Base-by-base conservation (phyloP, 306 rosid species). In the Prunus armeniaca region DNA sequence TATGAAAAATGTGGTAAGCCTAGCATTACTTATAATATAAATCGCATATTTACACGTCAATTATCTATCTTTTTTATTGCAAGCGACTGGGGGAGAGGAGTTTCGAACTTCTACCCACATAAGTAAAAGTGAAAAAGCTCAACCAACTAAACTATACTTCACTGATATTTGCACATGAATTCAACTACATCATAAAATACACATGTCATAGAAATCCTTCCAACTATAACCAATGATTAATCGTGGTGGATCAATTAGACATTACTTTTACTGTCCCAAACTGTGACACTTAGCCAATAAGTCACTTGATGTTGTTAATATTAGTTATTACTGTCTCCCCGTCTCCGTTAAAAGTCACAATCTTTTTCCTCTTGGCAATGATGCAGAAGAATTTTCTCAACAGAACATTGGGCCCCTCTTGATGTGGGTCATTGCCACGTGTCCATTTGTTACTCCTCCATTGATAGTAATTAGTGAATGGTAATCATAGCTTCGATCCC, bases 261-360 rank as follows among this genome's bases (percentile, higher is more conserved):
- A 62, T 2, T 12, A 10, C 63, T 74, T 63, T 74, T 22, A 19
- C 52, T 14, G 41, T 22, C 55, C 20, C 34, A 25, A 67, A 58
- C 51, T 2, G 34, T 41, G 71, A 43, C 57, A 76, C 54, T 19
- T 64, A 8, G 65, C 65, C 68, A 78, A 51, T n/a, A 71, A 71
- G 32, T 54, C 72, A 51, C 47, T 9, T 45, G 73, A 68, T 65
- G 73, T 51, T 55, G 72, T 54, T 67, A 43, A 64, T 22, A 74
- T 70, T 80, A 28, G 60, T 58, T 56, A 38, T 57, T 55, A 57
- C 83, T 81, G 70, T 81, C 84, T n/a, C 69, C 75, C 30, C 22
- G 46, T 65, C 72, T 27, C 20, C 13, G 38, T 57, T 65, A 72
- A 74, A 76, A 77, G 74, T 43, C 70, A 15, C 61, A 27, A 47